phyloP scores from a whole-genome alignment of 1,139 yeast species.

The Kazachstania sp. region DNA sequence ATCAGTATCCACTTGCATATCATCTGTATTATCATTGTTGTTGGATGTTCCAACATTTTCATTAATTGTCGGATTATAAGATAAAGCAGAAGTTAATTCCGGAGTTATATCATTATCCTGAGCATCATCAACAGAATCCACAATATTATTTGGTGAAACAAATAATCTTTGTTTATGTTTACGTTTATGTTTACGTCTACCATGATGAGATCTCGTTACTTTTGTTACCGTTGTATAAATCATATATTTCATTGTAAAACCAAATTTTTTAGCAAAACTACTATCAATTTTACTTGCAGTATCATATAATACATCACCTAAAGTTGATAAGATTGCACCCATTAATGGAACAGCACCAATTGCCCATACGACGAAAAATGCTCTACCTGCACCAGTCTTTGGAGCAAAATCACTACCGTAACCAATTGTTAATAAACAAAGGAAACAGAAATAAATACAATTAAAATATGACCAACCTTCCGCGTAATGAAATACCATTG shows the following conservation, averaged over 20 bases:
- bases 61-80: neutral
- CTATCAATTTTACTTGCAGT: conserved; percentile 25
- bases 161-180: neutral
- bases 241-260: conserved; percentile 9
- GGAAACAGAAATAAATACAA: conserved; percentile 61
- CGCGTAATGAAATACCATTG: conserved; percentile 46
- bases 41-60: too few relatives aligned
- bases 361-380: conserved; percentile 73
- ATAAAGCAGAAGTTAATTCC: neutral
- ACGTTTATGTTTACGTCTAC: neutral
- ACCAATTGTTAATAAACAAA: conserved; percentile 73
- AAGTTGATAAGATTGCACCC: conserved; percentile 68
- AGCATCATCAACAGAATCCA: neutral
- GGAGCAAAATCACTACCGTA: conserved; percentile 69
- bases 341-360: conserved; percentile 75
- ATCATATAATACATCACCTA: conserved; percentile 51
- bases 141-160: neutral
- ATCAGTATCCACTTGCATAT: too few relatives aligned
- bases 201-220: neutral
- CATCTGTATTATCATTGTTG: neutral
- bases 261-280: conserved; percentile 11
- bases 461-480: conserved; percentile 68
- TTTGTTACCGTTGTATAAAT: conserved; percentile 1
- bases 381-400: conserved; percentile 50
- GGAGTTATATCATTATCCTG: neutral